phyloP scores from a whole-genome alignment of 2,329 filamentous ascomycete genomes.

The Penicillium expansum region DNA sequence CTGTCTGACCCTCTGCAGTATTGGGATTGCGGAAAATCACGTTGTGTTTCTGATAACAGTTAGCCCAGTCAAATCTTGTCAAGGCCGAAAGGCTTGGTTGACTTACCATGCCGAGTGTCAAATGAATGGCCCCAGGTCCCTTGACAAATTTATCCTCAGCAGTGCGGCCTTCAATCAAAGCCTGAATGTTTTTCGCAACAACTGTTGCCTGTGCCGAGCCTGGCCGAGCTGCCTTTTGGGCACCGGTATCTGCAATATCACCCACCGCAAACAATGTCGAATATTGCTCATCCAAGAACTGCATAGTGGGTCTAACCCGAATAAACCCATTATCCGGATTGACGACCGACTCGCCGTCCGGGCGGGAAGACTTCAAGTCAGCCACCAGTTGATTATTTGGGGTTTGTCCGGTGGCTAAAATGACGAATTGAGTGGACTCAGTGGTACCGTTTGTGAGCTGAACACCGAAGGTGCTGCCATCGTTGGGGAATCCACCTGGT shows the following conservation, averaged over 20 bases:
- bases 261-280: constrained; percentile 36
- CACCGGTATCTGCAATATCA: constrained; percentile 38
- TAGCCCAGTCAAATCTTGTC: neutral
- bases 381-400: constrained; percentile 45
- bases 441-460: constrained; percentile 32
- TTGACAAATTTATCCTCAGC: constrained; percentile 27
- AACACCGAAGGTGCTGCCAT: constrained; percentile 26
- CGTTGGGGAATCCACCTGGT: constrained; percentile 25
- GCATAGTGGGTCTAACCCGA: constrained; percentile 34
- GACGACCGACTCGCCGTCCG: constrained; percentile 22
- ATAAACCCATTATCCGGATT: constrained; percentile 38
- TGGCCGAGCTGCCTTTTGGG: constrained; percentile 36
- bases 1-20: constrained; percentile 32
- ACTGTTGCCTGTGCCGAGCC: constrained; percentile 33
- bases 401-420: constrained; percentile 50
- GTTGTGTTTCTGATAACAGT: constrained; percentile 33
- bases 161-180: constrained; percentile 30
- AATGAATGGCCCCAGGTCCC: constrained; percentile 34
- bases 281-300: constrained; percentile 32
- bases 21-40: constrained; percentile 41
- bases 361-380: constrained; percentile 26
- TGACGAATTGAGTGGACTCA: constrained; percentile 41
- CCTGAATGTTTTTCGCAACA: constrained; percentile 34
- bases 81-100: neutral
- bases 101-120: constrained; percentile 37